phyloP scores from a whole-genome alignment of 306 rosid species.

The Gastrolobium bilobum region DNA sequence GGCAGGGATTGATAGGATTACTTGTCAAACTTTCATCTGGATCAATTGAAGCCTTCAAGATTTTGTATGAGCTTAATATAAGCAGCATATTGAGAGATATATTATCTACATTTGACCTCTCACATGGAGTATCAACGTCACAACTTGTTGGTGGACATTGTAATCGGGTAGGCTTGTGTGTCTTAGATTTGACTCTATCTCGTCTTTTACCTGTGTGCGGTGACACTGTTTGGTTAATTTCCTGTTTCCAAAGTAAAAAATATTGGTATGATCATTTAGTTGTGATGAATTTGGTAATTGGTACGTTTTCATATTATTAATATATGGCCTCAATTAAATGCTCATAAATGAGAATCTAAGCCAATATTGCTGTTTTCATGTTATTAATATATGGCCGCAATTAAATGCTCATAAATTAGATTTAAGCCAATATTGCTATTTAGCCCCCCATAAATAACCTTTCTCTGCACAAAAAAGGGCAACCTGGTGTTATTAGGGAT shows the following conservation, averaged over 20 bases:
- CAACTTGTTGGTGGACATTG: conserved; percentile 76
- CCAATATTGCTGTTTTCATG: conserved; percentile 38
- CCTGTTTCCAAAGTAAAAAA: conserved; percentile 21
- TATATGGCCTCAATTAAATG: conserved; percentile 15
- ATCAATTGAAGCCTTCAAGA: conserved; percentile 81
- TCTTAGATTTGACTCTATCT: conserved; percentile 45
- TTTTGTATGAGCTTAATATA: conserved; percentile 80
- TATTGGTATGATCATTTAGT: conserved; percentile 6
- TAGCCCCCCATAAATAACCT: conserved; percentile 11
- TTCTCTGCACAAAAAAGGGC: conserved; percentile 22
- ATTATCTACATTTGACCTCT: conserved; percentile 70
- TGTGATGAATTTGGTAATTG: conserved; percentile 9
- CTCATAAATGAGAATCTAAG: conserved; percentile 28
- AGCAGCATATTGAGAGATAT: conserved; percentile 78
- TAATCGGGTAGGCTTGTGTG: conserved; percentile 67
- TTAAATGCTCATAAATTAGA: conserved; percentile 30
- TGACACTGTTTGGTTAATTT: conserved; percentile 26
- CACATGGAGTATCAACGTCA: conserved; percentile 78
- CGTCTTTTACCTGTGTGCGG: conserved; percentile 34
- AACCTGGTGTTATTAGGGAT: background rate
- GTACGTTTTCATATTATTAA: conserved; percentile 29
- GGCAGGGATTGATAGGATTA: conserved; percentile 88
- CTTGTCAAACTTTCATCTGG: conserved; percentile 89
- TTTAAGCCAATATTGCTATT: conserved; percentile 18
- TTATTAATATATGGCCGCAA: conserved; percentile 2